Conservation (phyloP, 2,329 filamentous ascomycete species). For the Pseudopyrenochaeta lycopersici region DNA sequence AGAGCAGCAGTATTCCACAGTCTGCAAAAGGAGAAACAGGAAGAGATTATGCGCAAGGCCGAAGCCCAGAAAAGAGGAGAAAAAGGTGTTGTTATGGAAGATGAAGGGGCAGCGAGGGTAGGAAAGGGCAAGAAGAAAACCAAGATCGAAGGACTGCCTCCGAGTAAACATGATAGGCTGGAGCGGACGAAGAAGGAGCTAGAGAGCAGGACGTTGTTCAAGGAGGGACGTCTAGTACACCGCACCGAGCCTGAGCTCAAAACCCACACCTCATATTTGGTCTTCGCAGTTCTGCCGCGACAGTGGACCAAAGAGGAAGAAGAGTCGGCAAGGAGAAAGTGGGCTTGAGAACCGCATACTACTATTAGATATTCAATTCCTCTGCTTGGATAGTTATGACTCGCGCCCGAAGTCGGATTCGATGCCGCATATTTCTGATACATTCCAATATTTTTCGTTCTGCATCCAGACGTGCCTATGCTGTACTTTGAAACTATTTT, state of each 20-base stretch:
- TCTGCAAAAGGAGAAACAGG: constrained; percentile 49
- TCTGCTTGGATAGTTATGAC: background rate
- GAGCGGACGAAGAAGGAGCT: constrained; percentile 37
- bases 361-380: background rate
- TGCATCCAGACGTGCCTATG: too few relatives aligned
- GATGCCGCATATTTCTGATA: background rate
- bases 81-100: constrained; percentile 16
- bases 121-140: constrained; percentile 25
- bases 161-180: constrained; percentile 41
- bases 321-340: constrained; percentile 63
- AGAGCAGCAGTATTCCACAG: constrained; percentile 72
- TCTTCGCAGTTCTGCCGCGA: constrained; percentile 88
- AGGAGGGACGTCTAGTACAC: constrained; percentile 80
- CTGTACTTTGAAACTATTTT: too few relatives aligned
- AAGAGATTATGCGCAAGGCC: constrained; percentile 55
- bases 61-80: constrained; percentile 44
- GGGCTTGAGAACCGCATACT: constrained; percentile 23
- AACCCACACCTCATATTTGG: constrained; percentile 95
- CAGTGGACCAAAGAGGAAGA: constrained; percentile 89
- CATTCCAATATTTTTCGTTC: background rate
- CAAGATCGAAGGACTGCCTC: constrained; percentile 34
- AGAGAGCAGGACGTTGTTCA: constrained; percentile 61
- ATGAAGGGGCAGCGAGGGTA: constrained; percentile 18
- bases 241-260: constrained; percentile 88
- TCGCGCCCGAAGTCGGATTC: background rate